These are phyloP conservation scores for Senna tora DNA, from an alignment of 306 rosid species.

Conservation along the genomic window DNA sequence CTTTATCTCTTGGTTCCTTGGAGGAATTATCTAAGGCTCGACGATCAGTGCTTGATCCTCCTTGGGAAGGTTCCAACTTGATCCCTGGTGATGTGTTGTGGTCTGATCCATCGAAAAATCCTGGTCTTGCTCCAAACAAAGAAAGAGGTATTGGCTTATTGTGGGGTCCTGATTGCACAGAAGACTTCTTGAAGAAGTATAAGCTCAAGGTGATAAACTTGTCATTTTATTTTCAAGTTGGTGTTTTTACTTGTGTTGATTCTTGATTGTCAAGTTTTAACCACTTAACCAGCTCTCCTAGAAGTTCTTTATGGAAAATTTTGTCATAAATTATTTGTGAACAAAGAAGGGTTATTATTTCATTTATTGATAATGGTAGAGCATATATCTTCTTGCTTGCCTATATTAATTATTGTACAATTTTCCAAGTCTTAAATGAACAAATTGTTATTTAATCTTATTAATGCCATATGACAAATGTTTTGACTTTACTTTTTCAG, in stretches of 20 bases:
- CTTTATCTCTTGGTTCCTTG: slow-evolving; percentile 65
- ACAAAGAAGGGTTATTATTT: slow-evolving; percentile 9
- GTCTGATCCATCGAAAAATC: slow-evolving; percentile 84
- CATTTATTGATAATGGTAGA: slow-evolving; percentile 22
- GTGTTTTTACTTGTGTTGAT: slow-evolving; percentile 20
- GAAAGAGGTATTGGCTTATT: slow-evolving; percentile 88
- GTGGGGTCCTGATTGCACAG: slow-evolving; percentile 95
- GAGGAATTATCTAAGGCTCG: slow-evolving; percentile 78
- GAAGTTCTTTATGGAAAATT: neutral
- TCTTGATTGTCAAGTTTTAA: slow-evolving; percentile 17
- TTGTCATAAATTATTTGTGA: slow-evolving; percentile 16
- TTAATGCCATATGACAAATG: neutral
- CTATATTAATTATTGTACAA: neutral
- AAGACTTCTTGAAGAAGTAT: slow-evolving; percentile 73
- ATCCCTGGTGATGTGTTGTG: slow-evolving; percentile 95
- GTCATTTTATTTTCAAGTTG: neutral
- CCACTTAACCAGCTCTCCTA: slow-evolving; percentile 24
- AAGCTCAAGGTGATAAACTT: slow-evolving; percentile 60
- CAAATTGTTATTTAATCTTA: neutral
- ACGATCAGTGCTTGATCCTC: slow-evolving; percentile 92
- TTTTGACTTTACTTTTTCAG: slow-evolving; percentile 6
- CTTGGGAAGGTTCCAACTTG: slow-evolving; percentile 88
- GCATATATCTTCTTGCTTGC: slow-evolving; percentile 9
- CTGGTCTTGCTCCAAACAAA: slow-evolving; percentile 80
- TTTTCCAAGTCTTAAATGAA: neutral